Base-by-base conservation (phyloP, 1,284 basidiomycete genomes). In the Boletus semigastroideus region DNA sequence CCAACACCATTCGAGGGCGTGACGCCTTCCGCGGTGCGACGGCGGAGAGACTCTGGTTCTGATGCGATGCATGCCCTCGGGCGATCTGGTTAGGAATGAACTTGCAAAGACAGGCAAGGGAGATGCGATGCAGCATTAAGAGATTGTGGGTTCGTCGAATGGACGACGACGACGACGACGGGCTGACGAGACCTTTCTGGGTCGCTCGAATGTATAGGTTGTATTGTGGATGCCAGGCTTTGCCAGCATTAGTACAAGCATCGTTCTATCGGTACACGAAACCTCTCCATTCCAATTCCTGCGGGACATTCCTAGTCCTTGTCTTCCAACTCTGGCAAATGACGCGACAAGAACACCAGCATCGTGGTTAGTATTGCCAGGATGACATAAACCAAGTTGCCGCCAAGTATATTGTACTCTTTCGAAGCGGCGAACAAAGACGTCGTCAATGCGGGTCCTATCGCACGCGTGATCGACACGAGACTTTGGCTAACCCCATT, bases 101-200 rank as follows among this genome's bases (percentile, higher is more conserved):
- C 73, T 89, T 17, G 77, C 78, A 42, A 89, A 88, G 70, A 80
- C 78, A 42, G 78, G 73, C 51, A 80, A 80, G 58, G 72, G 65
- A 17, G 76, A 78, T 27, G 72, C 79, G 5, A 86, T 38, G 37
- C 37, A 38, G 37, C 37, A 38, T 38, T 38, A 12, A 36, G 5
- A 25, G 25, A 25, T 25, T 5, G 25, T 6, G 5, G 25, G 25
- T 8, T 36, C 33, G 33, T 16, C 33, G 33, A 12, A 31, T 31
- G 8, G 5, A 10, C 16, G 8, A 16, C 4, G 33, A n/a, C 4
- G 33, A n/a, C 33, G 33, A 16, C 1, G 33, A 34, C 34, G 14
- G 5, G 25, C 25, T 25, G 25, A 25, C 25, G 5, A 25, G 25
- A 25, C 25, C 25, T 25, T 25, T 25, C 5, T 25, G 25, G 25